Conservation (phyloP, 2,329 filamentous ascomycete genomes). For the Rhinocladiella mackenziei region DNA sequence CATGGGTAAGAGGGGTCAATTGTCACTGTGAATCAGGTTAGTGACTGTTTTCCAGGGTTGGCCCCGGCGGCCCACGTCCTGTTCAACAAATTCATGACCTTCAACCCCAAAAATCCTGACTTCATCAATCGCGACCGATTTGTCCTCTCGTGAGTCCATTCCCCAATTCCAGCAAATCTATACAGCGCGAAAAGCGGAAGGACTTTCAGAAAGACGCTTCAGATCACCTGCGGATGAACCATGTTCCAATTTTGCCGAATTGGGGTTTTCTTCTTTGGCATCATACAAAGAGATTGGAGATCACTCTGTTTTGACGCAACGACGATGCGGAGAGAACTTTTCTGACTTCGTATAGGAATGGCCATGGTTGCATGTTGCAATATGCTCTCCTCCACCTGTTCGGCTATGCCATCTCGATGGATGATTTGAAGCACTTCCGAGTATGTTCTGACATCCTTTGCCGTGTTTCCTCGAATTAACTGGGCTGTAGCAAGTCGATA, state of each 20-base stretch:
- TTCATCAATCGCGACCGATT: slow-evolving; percentile 98
- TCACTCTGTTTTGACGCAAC: neutral
- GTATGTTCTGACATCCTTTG: slow-evolving; percentile 57
- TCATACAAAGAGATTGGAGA: neutral
- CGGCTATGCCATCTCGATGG: slow-evolving; percentile 78
- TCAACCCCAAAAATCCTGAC: slow-evolving; percentile 98
- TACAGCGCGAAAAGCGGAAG: slow-evolving; percentile 1
- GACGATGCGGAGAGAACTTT: neutral
- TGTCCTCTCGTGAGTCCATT: slow-evolving; percentile 83
- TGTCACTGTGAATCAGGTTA: neutral
- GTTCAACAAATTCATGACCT: slow-evolving; percentile 98
- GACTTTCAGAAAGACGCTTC: neutral
- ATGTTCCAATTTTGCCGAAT: too few species aligned
- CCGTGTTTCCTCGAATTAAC: slow-evolving; percentile 38
- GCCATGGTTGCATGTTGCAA: slow-evolving; percentile 98
- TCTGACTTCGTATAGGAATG: slow-evolving; percentile 62
- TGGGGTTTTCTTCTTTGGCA: neutral
- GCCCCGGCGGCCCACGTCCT: slow-evolving; percentile 94
- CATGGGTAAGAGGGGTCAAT: slow-evolving; percentile 53
- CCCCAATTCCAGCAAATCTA: neutral
- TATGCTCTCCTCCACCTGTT: slow-evolving; percentile 97
- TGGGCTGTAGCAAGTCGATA: slow-evolving; percentile 57
- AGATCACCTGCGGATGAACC: too few species aligned
- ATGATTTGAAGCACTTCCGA: slow-evolving; percentile 95
- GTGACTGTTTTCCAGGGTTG: slow-evolving; percentile 53